Base-by-base conservation (phyloP, 2,329 filamentous ascomycete species). In the Ceratocystis alfenasii region DNA sequence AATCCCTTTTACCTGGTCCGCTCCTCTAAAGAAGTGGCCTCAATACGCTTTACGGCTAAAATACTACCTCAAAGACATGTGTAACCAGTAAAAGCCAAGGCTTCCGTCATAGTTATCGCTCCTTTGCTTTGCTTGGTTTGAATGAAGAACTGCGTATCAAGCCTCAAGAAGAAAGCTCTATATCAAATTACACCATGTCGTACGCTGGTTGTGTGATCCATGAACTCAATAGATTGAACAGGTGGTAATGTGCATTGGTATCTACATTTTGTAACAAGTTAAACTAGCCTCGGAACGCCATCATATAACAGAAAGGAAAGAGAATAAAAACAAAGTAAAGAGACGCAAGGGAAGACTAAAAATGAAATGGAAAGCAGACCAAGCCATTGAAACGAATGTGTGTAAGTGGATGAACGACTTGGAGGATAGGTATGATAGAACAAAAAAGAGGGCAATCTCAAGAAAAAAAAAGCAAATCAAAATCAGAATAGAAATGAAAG, bases 261-360 rank as follows among this genome's bases (percentile, higher is more conserved):
- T 57, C 53, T 57, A 57, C 53, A 57, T 57, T 57, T 57, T 63
- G 55, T 60, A 66, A 66, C 44, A 61, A 60, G 57, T 50, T 61
- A 50, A 61, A 60, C 48, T 45, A 60, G 46, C 65, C 65, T 64
- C 36, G 50, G 44, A 67, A 67, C 66, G 66, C 66, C 66, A 65
- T 67, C 66, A 57, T 65, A 50, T 65, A 64, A 30, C 55, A 46
- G 8, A 30, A 62, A 62, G 53, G 20, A 53, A 62, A 65, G 50
- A 5, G 17, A 60, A 46, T 25, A 60, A 60, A 55, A 48, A 48
- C 44, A 53, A 66, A 45, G 22, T n/a, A 53, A 63, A 63, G 7
- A 6, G 61, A 44, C 50, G 53, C 63, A 65, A 62, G 25, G 64
- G 33, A 53, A 63, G 36, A 62, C 15, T 25, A 60, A 65, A n/a